phyloP scores from a whole-genome alignment of 768 basidiomycete genomes.

The Gyrodon lividus region DNA sequence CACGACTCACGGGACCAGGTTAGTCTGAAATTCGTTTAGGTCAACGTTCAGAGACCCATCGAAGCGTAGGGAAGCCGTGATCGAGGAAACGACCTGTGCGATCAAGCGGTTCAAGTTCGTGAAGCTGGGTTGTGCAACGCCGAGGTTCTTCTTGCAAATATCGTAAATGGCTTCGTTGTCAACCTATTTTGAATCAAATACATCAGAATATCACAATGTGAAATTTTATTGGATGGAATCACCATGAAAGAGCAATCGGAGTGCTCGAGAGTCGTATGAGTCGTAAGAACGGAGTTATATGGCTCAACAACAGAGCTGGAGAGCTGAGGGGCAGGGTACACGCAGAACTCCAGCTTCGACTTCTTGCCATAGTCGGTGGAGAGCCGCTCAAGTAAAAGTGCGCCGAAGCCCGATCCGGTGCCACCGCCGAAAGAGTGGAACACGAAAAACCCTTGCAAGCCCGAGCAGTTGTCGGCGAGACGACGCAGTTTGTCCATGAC shows the following conservation, averaged over 20 bases:
- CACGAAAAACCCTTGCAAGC: slow-evolving; percentile 99
- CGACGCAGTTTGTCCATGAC: slow-evolving; percentile 98
- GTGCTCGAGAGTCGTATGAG: slow-evolving; percentile 98
- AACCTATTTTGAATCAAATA: slow-evolving; percentile 48
- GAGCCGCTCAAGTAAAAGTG: slow-evolving; percentile 93
- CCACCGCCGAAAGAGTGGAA: slow-evolving; percentile 99
- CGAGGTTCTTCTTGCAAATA: slow-evolving; percentile 96
- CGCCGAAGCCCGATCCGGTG: slow-evolving; percentile 98
- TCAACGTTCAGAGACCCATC: slow-evolving; percentile 98
- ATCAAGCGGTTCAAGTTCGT: slow-evolving; percentile 94
- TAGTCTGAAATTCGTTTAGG: slow-evolving; percentile 97
- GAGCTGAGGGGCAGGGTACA: slow-evolving; percentile 93
- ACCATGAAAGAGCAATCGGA: slow-evolving; percentile 99
- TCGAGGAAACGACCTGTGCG: slow-evolving; percentile 97
- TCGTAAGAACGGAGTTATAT: slow-evolving; percentile 97
- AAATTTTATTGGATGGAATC: neutral
- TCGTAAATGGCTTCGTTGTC: slow-evolving; percentile 99
- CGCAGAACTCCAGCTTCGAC: slow-evolving; percentile 97
- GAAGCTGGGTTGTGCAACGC: slow-evolving; percentile 83
- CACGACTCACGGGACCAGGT: slow-evolving; percentile 85
- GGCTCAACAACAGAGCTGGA: slow-evolving; percentile 98
- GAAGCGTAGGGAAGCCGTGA: slow-evolving; percentile 96
- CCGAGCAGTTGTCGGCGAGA: slow-evolving; percentile 95
- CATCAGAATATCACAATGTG: slow-evolving; percentile 4
- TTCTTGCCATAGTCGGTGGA: slow-evolving; percentile 99